Percentiles rank a stretch among this genome's conserved stretches.
Evolutionary conservation across 208 protist species (phyloP).

Genomic region (Trypanosoma mega): DNA sequence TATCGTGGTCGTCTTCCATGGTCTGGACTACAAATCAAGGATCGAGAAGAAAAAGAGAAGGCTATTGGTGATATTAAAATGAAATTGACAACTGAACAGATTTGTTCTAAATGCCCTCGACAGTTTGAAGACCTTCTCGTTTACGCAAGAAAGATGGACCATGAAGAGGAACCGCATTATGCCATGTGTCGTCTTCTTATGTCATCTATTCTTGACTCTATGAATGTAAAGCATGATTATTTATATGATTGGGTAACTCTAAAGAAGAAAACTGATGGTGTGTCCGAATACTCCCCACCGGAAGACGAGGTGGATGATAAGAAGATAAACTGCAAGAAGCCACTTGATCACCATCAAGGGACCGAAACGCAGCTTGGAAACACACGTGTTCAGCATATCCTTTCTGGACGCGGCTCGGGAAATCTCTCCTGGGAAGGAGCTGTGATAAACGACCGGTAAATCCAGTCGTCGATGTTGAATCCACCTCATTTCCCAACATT

Average conservation of each 20-base stretch:
- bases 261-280: neutral
- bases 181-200: conserved; percentile 76
- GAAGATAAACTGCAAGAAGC: conserved; percentile 6
- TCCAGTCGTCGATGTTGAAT: neutral
- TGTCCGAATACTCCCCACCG: conserved; percentile 2
- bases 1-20: conserved; percentile 94
- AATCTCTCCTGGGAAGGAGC: too few species aligned
- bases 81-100: conserved; percentile 41
- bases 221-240: conserved; percentile 26
- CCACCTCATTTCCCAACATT: conserved; percentile 12
- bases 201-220: conserved; percentile 42
- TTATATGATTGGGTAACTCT: conserved; percentile 10
- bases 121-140: conserved; percentile 68
- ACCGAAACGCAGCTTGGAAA: too few species aligned
- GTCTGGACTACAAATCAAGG: conserved; percentile 89
- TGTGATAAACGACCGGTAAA: too few species aligned
- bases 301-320: too few species aligned
- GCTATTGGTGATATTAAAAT: conserved; percentile 65
- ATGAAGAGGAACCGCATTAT: conserved; percentile 65
- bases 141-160: conserved; percentile 72
- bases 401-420: too few species aligned
- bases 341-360: neutral
- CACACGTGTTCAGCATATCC: too few species aligned
- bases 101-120: conserved; percentile 66
- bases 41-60: conserved; percentile 68